Evolutionary conservation across 306 rosid genomes (phyloP).

Genomic region (Quercus glauca): DNA sequence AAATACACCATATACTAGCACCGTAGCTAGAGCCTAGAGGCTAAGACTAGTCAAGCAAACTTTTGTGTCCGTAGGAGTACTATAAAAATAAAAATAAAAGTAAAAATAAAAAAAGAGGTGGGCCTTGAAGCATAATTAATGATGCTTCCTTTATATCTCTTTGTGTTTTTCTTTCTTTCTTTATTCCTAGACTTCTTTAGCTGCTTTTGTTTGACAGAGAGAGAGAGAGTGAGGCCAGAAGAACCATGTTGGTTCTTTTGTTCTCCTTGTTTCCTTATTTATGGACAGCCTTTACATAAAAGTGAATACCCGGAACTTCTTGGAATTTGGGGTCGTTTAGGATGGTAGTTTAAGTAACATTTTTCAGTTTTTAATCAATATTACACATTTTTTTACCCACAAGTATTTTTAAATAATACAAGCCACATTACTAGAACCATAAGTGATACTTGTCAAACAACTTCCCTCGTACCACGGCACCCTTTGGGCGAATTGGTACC

Average conservation of each 20-base stretch:
- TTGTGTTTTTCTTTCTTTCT: slow-evolving; percentile 18
- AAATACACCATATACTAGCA: too few species aligned
- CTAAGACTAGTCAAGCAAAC: slow-evolving; percentile 33
- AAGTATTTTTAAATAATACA: too few species aligned
- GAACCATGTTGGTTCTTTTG: slow-evolving; percentile 49
- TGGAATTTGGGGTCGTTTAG: not conserved
- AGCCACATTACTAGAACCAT: too few species aligned
- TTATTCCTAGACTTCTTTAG: slow-evolving; percentile 63
- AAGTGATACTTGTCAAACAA: too few species aligned
- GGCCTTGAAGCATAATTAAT: slow-evolving; percentile 39
- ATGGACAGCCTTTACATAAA: slow-evolving; percentile 38
- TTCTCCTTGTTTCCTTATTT: slow-evolving; percentile 49
- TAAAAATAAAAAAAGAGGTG: slow-evolving; percentile 8
- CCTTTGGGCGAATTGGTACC: too few species aligned
- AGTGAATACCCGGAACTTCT: slow-evolving; percentile 31
- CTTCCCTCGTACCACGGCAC: too few species aligned
- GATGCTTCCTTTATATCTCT: slow-evolving; percentile 28
- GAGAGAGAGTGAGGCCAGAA: slow-evolving; percentile 1
- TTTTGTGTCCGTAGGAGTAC: slow-evolving; percentile 17
- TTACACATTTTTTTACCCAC: too few species aligned
- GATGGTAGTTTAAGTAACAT: too few species aligned
- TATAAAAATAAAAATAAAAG: slow-evolving; percentile 1
- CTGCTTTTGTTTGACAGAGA: slow-evolving; percentile 33
- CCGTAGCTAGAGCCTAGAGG: not conserved
- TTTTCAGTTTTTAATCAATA: too few species aligned